A percentile compares a stretch with the other conserved stretches of the same genome.
These are phyloP conservation scores for Abrus precatorius DNA, from an alignment of 306 rosid genomes.

Conservation along the genomic window DNA sequence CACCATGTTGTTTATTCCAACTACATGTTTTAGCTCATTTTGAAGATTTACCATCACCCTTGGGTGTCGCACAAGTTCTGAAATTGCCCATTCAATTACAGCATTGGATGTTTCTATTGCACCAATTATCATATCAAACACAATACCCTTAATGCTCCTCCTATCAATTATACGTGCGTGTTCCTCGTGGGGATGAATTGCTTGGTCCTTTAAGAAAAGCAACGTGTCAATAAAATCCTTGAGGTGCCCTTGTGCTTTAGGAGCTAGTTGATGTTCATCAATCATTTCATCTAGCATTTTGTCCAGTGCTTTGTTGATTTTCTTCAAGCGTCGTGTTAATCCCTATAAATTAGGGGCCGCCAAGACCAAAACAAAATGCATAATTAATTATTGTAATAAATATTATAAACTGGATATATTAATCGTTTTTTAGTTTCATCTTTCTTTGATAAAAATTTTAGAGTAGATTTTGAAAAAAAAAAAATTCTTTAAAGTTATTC, in stretches of 20 bases:
- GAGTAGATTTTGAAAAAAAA: too few relatives aligned
- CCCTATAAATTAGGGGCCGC: not conserved
- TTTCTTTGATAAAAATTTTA: too few relatives aligned
- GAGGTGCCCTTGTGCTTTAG: constrained; percentile 11
- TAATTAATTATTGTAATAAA: not conserved
- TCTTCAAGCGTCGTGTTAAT: constrained; percentile 27
- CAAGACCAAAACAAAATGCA: not conserved
- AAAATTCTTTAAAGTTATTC: too few relatives aligned
- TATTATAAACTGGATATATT: not conserved
- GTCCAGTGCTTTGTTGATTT: constrained; percentile 27
- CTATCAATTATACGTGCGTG: not conserved
- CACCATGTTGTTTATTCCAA: constrained; percentile 50
- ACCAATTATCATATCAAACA: constrained; percentile 48
- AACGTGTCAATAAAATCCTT: constrained; percentile 39
- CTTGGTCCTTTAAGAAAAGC: constrained; percentile 44
- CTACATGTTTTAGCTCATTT: constrained; percentile 40
- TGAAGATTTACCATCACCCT: constrained; percentile 45
- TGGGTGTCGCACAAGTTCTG: constrained; percentile 54
- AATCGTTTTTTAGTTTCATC: too few relatives aligned
- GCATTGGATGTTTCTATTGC: constrained; percentile 38
- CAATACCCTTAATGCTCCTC: constrained; percentile 49
- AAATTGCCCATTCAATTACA: constrained; percentile 48
- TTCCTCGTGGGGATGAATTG: constrained; percentile 24
- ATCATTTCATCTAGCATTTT: constrained; percentile 39
- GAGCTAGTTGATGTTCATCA: constrained; percentile 32